Evolutionary conservation across 768 basidiomycete genomes (phyloP).

Genomic region (Mycena kentingensis): DNA sequence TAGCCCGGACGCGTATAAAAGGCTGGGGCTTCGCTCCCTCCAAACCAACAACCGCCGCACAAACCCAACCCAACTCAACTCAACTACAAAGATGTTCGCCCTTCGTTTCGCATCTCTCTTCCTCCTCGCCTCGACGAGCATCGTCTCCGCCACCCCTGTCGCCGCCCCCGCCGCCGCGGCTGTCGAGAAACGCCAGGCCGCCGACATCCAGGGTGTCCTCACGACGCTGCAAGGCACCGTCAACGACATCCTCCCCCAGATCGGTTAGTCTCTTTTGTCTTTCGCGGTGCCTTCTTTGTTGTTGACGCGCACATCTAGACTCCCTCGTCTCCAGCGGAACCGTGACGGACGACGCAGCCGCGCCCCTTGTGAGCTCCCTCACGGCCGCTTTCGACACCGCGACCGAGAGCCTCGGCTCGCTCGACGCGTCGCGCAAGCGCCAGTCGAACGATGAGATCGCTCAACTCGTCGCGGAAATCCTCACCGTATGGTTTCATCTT

Average conservation of each 20-base stretch:
- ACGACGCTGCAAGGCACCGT: conserved; percentile 23
- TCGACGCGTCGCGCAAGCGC: conserved; percentile 22
- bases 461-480: conserved; percentile 26
- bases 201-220: conserved; percentile 25
- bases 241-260: conserved; percentile 24
- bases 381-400: conserved; percentile 26
- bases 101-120: conserved; percentile 16
- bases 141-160: conserved; percentile 16
- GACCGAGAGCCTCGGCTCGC: conserved; percentile 19
- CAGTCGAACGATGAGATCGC: conserved; percentile 31
- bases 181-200: conserved; percentile 14
- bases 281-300: not conserved
- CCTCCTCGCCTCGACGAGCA: conserved; percentile 9
- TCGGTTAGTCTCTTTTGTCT: conserved; percentile 13
- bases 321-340: conserved; percentile 16
- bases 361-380: conserved; percentile 26
- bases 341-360: conserved; percentile 23
- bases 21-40: no score
- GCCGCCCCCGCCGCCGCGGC: conserved; percentile 5
- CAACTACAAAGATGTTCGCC: conserved; percentile 16
- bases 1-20: no score
- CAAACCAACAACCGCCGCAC: not conserved
- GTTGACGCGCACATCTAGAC: conserved; percentile 3
- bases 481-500: conserved; percentile 22
- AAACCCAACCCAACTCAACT: not conserved